Evolutionary conservation across 345 rosid species (phyloP).

Genomic region (Sisymbrium altissimum): DNA sequence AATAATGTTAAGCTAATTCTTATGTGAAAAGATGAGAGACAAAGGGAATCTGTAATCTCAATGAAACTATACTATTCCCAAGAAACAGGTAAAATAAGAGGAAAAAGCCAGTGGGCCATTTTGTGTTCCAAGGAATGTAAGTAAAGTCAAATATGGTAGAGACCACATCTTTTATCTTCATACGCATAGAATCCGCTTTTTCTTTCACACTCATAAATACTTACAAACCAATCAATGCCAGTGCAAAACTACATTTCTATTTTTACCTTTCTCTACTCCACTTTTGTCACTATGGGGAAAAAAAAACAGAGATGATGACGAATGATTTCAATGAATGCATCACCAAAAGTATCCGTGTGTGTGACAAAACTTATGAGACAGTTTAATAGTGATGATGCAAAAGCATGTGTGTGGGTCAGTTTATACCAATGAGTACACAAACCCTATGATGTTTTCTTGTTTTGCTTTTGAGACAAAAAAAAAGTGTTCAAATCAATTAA

Average conservation of each 20-base stretch:
- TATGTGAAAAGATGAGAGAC: not conserved
- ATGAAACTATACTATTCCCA: not conserved
- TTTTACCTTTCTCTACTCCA: not conserved
- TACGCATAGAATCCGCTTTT: slow-evolving; percentile 29
- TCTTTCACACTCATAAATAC: slow-evolving; percentile 25
- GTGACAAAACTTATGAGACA: slow-evolving; percentile 2
- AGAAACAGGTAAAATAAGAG: not conserved
- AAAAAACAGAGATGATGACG: not conserved
- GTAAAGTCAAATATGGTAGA: slow-evolving; percentile 12
- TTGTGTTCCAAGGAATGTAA: slow-evolving; percentile 26
- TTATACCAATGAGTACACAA: slow-evolving; percentile 5
- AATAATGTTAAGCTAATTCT: not conserved
- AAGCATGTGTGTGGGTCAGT: slow-evolving; percentile 27
- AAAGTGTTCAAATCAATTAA: slow-evolving; percentile 5
- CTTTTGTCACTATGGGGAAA: not conserved
- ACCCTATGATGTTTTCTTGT: slow-evolving; percentile 19
- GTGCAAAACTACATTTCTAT: not conserved
- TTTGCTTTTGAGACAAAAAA: not conserved
- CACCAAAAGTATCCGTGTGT: slow-evolving; percentile 9
- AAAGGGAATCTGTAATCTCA: not conserved
- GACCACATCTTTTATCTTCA: slow-evolving; percentile 24
- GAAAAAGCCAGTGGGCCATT: slow-evolving; percentile 36
- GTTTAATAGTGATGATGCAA: slow-evolving; percentile 3
- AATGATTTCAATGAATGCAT: slow-evolving; percentile 9
- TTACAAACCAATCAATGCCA: slow-evolving; percentile 24